A percentile compares a stretch with the other conserved stretches of the same genome.
phyloP scores from a whole-genome alignment of 2,329 filamentous ascomycete genomes.

The Metarhizium rileyi region DNA sequence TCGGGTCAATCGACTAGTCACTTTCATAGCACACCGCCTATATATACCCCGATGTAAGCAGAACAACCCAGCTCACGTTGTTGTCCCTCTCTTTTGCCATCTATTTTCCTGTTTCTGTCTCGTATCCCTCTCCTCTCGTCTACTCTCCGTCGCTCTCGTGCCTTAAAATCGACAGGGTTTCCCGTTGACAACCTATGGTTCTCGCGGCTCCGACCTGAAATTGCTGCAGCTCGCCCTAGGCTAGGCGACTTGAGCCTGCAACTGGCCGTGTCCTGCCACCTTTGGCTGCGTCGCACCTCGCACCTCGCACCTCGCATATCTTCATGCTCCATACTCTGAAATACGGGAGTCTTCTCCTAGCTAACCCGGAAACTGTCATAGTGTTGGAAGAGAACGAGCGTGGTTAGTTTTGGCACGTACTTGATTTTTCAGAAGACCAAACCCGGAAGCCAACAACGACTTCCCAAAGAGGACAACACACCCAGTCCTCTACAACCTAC shows the following conservation, averaged over 20 bases:
- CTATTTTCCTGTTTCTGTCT: not conserved
- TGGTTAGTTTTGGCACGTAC: conserved; percentile 1
- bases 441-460: not conserved
- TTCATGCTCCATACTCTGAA: not conserved
- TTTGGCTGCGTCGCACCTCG: conserved; percentile 6
- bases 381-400: not conserved
- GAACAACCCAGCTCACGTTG: not conserved
- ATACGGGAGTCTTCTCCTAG: not conserved
- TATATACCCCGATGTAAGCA: not conserved
- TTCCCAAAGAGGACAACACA: not conserved
- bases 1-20: not conserved
- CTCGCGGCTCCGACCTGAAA: not conserved
- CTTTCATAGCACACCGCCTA: not conserved
- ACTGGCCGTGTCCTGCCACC: conserved; percentile 17
- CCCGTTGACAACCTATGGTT: not conserved
- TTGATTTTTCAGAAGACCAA: not conserved
- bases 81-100: not conserved
- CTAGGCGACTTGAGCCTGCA: conserved; percentile 16
- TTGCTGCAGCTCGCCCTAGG: conserved; percentile 7
- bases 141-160: no score
- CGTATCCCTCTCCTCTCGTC: no score
- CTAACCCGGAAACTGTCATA: not conserved
- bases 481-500: not conserved
- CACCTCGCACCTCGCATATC: conserved; percentile 4
- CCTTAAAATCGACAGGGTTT: not conserved